Evolutionary conservation across 176 grass and related monocot genomes (phyloP).

Genomic region (Carex littledalei): DNA sequence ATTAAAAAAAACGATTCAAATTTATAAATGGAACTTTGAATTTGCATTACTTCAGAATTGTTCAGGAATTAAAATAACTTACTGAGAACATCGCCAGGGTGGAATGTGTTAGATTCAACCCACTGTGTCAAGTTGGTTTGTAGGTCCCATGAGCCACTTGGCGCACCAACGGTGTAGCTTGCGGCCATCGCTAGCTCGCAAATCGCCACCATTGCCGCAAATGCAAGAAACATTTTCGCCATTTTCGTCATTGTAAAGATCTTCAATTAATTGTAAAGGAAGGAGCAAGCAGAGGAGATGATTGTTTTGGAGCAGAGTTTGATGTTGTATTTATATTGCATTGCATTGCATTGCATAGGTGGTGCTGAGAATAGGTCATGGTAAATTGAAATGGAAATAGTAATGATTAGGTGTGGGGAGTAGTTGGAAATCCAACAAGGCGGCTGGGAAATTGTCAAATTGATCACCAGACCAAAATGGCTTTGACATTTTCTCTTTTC

Average conservation of each 20-base stretch:
- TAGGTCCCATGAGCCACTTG: constrained; percentile 62
- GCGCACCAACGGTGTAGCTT: constrained; percentile 58
- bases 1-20: neutral
- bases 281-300: constrained; percentile 26
- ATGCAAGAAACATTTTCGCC: neutral
- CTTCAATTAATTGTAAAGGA: neutral
- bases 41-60: no score
- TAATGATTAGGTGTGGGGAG: no score
- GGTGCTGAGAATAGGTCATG: neutral
- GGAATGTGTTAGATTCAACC: constrained; percentile 38
- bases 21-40: neutral
- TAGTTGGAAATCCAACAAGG: no score
- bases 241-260: neutral
- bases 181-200: neutral
- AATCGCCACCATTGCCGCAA: neutral
- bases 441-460: no score
- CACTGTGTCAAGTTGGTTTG: constrained; percentile 52
- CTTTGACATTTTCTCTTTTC: no score
- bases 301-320: neutral
- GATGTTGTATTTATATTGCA: constrained; percentile 18
- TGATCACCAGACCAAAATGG: no score
- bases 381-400: no score
- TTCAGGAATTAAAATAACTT: neutral
- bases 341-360: neutral
- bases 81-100: constrained; percentile 56